Evolutionary conservation across 768 basidiomycete genomes (phyloP), one percentile per base, ranked within the genome.

Genomic region (Amanita molliuscula): DNA sequence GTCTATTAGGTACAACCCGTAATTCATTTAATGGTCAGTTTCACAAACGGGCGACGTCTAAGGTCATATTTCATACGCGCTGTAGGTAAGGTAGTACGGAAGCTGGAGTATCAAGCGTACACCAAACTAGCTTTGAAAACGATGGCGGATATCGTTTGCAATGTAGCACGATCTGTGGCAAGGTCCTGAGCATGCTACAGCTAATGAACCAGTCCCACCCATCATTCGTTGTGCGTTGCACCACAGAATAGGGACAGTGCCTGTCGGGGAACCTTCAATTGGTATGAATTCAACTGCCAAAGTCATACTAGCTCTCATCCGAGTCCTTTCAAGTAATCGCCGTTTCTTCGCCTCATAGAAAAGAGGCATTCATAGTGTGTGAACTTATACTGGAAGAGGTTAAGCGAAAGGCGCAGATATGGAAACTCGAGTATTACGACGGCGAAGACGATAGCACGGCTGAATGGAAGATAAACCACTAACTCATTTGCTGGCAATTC

Each of bases 401-500:
- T 50, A 95, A 95, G 69, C 67, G 65, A 53, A 83, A 78, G 59
- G 88, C 76, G 36, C 90, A 89, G 64, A 85, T 94, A 55, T 95
- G 92, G 92, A 94, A 95, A 69, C 68, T 86, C 58, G 92, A 94
- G 61, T 88, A 77, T 59, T 94, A 93, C 58, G 83, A 83, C 59
- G 84, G 79, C 6, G 76, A 79, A 56, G 62, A 64, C 44, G 81
- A 83, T 40, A 74, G 70, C 28, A 71, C 69, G 44, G 84, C 83
- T 8, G 73, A 77, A 59, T 87, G 85, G 85, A 87, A 87, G 63
- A 72, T 71, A 53, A 87, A 87, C 61, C 58, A 64, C 8, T 33
- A 31, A 43, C 46, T n/a, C 38, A 35, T 51, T 31, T 10, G 18
- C 37, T 28, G 9, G 18, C 41, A 28, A 28, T 15, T 16, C 42